These are phyloP conservation scores for Epichloe uncinata DNA, from an alignment of 2,329 filamentous ascomycete species.

Conservation along the genomic window DNA sequence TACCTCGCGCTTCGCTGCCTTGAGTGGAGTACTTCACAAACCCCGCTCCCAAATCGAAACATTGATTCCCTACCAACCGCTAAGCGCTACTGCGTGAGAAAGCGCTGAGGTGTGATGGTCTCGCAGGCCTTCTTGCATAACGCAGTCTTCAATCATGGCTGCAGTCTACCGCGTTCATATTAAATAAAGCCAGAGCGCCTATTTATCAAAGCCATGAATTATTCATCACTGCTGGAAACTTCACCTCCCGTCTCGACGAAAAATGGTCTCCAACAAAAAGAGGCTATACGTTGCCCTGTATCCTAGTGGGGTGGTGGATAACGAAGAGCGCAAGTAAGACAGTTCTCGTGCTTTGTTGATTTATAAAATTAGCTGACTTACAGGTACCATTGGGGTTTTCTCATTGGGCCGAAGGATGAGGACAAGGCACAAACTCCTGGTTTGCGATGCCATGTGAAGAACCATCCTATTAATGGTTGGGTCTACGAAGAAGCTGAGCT, in stretches of 20 bases:
- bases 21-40: not conserved
- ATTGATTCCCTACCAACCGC: too few relatives aligned
- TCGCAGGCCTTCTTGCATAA: too few relatives aligned
- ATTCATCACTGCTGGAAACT: not conserved
- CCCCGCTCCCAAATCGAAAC: not conserved
- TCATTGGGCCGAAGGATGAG: conserved; percentile 19
- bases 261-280: conserved; percentile 14
- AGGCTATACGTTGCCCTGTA: conserved; percentile 21
- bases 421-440: conserved; percentile 10
- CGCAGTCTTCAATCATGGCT: not conserved
- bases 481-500: conserved; percentile 13
- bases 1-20: not conserved
- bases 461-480: conserved; percentile 11
- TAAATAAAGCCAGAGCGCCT: not conserved
- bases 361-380: not conserved
- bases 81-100: too few relatives aligned
- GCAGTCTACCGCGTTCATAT: not conserved
- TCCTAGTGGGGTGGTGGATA: conserved; percentile 12
- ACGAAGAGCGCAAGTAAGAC: conserved; percentile 14
- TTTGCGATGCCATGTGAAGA: conserved; percentile 21
- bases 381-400: conserved; percentile 19
- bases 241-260: not conserved
- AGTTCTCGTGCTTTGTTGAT: not conserved
- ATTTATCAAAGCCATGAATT: not conserved
- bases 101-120: too few relatives aligned